Evolutionary conservation across 306 rosid genomes (phyloP).

Genomic region (Sophora flavescens): DNA sequence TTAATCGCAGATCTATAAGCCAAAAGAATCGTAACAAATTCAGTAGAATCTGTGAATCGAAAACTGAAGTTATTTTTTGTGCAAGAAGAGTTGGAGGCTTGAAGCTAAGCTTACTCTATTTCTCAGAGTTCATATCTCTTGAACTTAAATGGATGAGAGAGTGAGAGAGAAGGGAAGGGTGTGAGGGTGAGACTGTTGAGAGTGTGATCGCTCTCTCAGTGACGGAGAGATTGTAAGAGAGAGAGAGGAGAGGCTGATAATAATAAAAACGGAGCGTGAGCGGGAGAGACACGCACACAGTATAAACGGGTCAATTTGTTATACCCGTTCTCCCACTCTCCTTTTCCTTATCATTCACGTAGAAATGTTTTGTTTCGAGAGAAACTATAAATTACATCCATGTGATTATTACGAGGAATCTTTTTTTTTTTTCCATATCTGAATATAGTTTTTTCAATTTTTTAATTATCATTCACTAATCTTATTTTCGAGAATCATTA

Average conservation of each 20-base stretch:
- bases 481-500: no score
- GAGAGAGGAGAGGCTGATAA: not conserved
- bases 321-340: no score
- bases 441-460: no score
- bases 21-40: not conserved
- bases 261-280: conserved; percentile 10
- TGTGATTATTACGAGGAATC: no score
- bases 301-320: not conserved
- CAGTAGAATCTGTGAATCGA: not conserved
- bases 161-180: not conserved
- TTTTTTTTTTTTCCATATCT: no score
- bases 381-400: no score
- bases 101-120: not conserved
- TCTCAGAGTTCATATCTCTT: not conserved
- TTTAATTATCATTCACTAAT: no score
- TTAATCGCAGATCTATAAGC: conserved; percentile 1
- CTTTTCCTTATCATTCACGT: no score
- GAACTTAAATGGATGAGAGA: not conserved
- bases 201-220: not conserved
- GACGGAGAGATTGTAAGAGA: not conserved
- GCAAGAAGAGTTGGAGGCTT: not conserved
- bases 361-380: no score
- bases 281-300: not conserved
- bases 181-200: not conserved
- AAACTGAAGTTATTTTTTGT: not conserved